Evolutionary conservation across 805 yeast species (phyloP).

Genomic region (Cephaloascus albidus): DNA sequence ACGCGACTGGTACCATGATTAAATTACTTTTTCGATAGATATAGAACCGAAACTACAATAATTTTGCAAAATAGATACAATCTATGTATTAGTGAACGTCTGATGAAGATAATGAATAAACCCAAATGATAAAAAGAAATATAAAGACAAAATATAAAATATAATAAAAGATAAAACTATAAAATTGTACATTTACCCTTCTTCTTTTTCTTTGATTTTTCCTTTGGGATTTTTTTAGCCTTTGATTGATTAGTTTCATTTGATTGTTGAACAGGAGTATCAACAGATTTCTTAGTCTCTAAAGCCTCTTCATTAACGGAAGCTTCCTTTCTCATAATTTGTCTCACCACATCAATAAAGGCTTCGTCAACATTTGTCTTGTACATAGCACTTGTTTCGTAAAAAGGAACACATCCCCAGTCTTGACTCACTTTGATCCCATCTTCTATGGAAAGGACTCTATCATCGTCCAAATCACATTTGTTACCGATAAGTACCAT

Average conservation of each 20-base stretch:
- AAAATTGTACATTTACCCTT: conserved; percentile 1
- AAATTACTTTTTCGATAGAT: too few species aligned
- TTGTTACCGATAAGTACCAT: conserved; percentile 90
- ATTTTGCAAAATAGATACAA: too few species aligned
- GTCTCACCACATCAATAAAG: conserved; percentile 81
- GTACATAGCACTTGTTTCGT: conserved; percentile 89
- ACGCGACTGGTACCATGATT: too few species aligned
- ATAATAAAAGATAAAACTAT: conserved; percentile 2
- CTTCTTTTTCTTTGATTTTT: conserved; percentile 3
- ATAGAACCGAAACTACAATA: too few species aligned
- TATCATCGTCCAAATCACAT: conserved; percentile 69
- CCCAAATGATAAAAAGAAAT: too few species aligned
- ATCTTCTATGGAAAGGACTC: conserved; percentile 70
- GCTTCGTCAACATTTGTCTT: conserved; percentile 87
- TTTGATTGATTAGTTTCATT: too few species aligned
- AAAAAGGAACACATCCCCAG: conserved; percentile 88
- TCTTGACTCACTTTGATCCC: conserved; percentile 76
- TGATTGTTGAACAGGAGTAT: too few species aligned
- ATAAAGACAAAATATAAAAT: too few species aligned
- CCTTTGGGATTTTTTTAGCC: too few species aligned
- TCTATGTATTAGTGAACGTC: too few species aligned
- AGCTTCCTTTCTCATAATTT: conserved; percentile 71
- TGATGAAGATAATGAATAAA: too few species aligned
- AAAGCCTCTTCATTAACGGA: conserved; percentile 29
- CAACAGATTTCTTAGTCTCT: not conserved